Percentiles rank a stretch among this genome's conserved stretches.
Conservation (phyloP, 805 yeast genomes). For the Lipomyces kockii region DNA sequence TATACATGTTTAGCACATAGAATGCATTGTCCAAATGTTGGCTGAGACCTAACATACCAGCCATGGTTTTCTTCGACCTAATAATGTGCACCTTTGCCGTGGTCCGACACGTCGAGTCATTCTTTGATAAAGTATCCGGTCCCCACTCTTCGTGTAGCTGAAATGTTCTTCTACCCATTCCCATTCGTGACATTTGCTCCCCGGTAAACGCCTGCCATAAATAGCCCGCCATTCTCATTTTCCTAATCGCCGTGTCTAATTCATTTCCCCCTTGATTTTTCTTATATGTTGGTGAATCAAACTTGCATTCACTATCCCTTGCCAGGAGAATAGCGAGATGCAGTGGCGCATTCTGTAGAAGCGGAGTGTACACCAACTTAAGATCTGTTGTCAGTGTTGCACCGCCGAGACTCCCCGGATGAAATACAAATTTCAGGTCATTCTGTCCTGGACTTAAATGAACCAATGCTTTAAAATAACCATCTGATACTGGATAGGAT, state of each 20-base stretch:
- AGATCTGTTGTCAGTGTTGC: conserved; percentile 34
- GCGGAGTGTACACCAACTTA: conserved; percentile 57
- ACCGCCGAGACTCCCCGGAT: conserved; percentile 16
- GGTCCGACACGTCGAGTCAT: conserved; percentile 54
- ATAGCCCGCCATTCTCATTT: conserved; percentile 80
- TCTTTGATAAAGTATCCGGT: conserved; percentile 56
- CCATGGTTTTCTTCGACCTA: conserved; percentile 65
- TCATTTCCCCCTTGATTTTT: conserved; percentile 61
- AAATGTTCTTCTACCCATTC: conserved; percentile 79
- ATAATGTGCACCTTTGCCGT: conserved; percentile 81
- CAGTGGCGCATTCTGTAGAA: conserved; percentile 71
- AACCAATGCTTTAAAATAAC: conserved; percentile 74
- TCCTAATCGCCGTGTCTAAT: conserved; percentile 70
- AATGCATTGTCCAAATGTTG: background rate
- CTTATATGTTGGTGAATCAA: conserved; percentile 56
- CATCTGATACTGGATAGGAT: conserved; percentile 67
- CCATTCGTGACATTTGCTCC: conserved; percentile 82
- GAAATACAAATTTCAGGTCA: conserved; percentile 53
- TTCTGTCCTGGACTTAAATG: conserved; percentile 76
- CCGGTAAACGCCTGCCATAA: conserved; percentile 89
- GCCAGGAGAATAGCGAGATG: conserved; percentile 80
- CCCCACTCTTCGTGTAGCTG: conserved; percentile 70
- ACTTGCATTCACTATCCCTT: conserved; percentile 69
- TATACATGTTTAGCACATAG: background rate
- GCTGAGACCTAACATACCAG: conserved; percentile 30